Base-by-base conservation (phyloP, 163 green algal species). In the Prototheca wickerhamii region DNA sequence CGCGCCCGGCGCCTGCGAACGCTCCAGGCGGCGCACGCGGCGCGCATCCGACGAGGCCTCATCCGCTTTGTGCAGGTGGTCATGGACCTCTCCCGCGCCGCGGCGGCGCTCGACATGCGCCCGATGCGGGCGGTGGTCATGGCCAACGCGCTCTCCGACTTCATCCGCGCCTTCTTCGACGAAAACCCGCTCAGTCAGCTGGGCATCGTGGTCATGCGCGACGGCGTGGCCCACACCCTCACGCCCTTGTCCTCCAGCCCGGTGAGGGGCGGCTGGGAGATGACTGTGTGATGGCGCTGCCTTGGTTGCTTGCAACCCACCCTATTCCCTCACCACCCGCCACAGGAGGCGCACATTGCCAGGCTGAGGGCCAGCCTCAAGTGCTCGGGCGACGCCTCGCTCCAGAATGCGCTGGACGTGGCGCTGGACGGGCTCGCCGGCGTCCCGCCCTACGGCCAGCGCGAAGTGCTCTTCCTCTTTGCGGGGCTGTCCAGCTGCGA, bases 81-180 rank as follows among this genome's bases (percentile, higher is more conserved):
- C 25, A n/a, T 97, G 31, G 90, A 97, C 74, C 69, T 91, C 23
- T 96, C 89, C 0, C 59, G 64, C 20, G 88, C 83, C 17, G 77
- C 89, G 0, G 58, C 61, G 35, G 37, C 61, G 2, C 62, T 60
- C 15, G 90, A 96, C 72, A 82, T 95, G 73, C 78, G 89, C 0
- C 89, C 89, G 42, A 87, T 77, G 58, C 74, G 90, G 2, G 65
- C 84, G 25, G 71, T 76, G 2, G 81, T 84, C 33, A 86, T 93
- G 70, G 58, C 76, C 2, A 58, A 56, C 4, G 70, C 73, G 29
- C 57, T 65, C 12, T 65, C 82, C 52, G 63, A 62, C 20, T 95
- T 97, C 70, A 77, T 98, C 20, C 76, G 83, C 15, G 71, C 88
- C 55, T 98, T 95, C 69, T 98, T 98, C 60, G 91, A 98, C 67